Base-by-base conservation (phyloP, 163 green algal genomes). In the Scenedesmus sp. region DNA sequence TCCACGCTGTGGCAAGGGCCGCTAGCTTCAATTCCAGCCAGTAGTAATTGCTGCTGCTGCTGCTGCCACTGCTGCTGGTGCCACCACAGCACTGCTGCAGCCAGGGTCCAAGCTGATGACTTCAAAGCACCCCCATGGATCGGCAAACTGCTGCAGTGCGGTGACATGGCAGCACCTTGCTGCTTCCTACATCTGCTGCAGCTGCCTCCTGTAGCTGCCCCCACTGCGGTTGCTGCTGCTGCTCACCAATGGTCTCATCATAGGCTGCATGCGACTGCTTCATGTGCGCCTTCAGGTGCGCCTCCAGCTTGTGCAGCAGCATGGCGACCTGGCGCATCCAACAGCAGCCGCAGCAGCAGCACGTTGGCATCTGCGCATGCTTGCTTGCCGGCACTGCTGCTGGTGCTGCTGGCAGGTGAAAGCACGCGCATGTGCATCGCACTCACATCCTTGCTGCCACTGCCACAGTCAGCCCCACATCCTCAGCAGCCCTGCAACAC, bases 201-300 rank as follows among this genome's bases (percentile, higher is more conserved):
- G 26, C 65, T 20, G 0, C 30, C 65, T 20, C 0, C 30, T 42
- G 1, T 0, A n/a, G 30, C 65, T 20, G 30, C 65, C 35, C 22
- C 15, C 18, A 5, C 53, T 68, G 53, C 53, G 7, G 20, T 24
- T 72, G 59, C 59, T 72, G 59, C 59, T 56, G 49, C 59, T 22
- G 65, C 65, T 76, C 30, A 91, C 86, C 86, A 9, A 86, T 43
- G 3, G 46, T 85, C 24, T 91, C 73, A 20, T 91, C 86, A 80
- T 91, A 86, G 2, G 72, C 86, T 49, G 86, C 46, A n/a, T 91
- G 86, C 46, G 76, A 83, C 40, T 87, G 59, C 79, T 82, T 82
- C 87, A 91, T 91, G 51, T 88, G 56, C 16, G 33, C 35, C 35
- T 76, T 88, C 0, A 92, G 59, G 80, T 88, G 79, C 6, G 16